Percentiles rank a stretch among this genome's conserved stretches.
Conservation (phyloP, 1,139 yeast species). For the Pichia inconspicua region DNA sequence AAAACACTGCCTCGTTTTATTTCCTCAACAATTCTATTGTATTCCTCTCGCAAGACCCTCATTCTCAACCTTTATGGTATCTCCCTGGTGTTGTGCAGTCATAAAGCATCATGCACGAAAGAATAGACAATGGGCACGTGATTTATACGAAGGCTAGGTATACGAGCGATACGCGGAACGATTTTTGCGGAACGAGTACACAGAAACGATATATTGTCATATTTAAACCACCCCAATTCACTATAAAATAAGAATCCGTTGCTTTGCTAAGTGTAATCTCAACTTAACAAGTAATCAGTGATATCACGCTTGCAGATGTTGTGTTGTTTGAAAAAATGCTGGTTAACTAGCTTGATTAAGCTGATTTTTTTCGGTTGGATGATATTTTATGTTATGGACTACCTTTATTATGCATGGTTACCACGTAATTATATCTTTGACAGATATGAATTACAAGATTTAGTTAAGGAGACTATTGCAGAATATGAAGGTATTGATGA, state of each 20-base stretch:
- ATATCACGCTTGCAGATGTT: background rate
- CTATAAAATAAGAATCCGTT: no score
- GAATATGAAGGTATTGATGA: conserved; percentile 48
- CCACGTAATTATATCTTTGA: conserved; percentile 57
- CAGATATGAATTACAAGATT: conserved; percentile 36
- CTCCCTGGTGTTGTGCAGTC: no score
- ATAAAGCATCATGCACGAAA: no score
- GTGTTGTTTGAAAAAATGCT: conserved; percentile 7
- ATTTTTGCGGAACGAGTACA: no score
- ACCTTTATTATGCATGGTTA: conserved; percentile 53
- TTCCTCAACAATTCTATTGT: background rate
- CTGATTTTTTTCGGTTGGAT: conserved; percentile 21
- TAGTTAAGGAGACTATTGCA: conserved; percentile 46
- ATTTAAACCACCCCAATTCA: no score
- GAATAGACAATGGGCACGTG: no score
- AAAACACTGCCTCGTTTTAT: background rate
- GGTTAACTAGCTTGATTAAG: conserved; percentile 10
- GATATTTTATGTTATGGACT: conserved; percentile 33
- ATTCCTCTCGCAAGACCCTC: background rate
- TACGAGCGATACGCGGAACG: no score
- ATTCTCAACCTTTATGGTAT: no score
- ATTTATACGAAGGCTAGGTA: no score
- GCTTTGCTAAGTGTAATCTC: no score
- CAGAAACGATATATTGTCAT: no score
- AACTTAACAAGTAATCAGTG: background rate